A percentile compares a stretch with the other conserved stretches of the same genome.
Evolutionary conservation across 306 rosid genomes (phyloP).

Genomic region (Urtica urens): DNA sequence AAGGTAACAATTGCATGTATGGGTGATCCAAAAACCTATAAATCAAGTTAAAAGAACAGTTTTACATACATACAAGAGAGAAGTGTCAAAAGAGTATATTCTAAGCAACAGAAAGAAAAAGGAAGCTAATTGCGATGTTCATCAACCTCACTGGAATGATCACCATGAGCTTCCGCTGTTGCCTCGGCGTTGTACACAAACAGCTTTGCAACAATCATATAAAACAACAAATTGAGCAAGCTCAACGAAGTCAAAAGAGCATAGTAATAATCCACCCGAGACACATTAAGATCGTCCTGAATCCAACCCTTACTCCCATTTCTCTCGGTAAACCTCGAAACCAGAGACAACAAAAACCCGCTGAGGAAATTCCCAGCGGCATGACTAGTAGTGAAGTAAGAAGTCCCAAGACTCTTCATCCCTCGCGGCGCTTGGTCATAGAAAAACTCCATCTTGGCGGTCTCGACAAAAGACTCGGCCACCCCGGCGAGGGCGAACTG

Average conservation of each 20-base stretch:
- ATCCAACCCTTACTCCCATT: conserved; percentile 52
- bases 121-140: no score
- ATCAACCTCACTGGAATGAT: no score
- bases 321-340: conserved; percentile 37
- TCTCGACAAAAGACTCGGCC: conserved; percentile 56
- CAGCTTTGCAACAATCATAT: conserved; percentile 42
- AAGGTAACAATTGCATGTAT: no score
- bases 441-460: conserved; percentile 69
- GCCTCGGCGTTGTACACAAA: conserved; percentile 44
- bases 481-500: conserved; percentile 61
- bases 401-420: conserved; percentile 72
- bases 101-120: no score
- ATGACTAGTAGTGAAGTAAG: conserved; percentile 45
- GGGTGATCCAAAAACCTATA: no score
- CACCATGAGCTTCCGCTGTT: no score
- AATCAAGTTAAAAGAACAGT: no score
- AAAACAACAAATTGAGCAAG: conserved; percentile 50
- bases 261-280: conserved; percentile 55
- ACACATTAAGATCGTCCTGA: conserved; percentile 52
- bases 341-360: conserved; percentile 44
- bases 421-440: conserved; percentile 77
- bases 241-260: conserved; percentile 47
- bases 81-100: no score
- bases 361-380: conserved; percentile 62
- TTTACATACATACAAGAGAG: no score